Percentiles rank a stretch among this genome's conserved stretches.
Evolutionary conservation across 768 basidiomycete genomes (phyloP).

Genomic region (Boletus rubroflammeus): DNA sequence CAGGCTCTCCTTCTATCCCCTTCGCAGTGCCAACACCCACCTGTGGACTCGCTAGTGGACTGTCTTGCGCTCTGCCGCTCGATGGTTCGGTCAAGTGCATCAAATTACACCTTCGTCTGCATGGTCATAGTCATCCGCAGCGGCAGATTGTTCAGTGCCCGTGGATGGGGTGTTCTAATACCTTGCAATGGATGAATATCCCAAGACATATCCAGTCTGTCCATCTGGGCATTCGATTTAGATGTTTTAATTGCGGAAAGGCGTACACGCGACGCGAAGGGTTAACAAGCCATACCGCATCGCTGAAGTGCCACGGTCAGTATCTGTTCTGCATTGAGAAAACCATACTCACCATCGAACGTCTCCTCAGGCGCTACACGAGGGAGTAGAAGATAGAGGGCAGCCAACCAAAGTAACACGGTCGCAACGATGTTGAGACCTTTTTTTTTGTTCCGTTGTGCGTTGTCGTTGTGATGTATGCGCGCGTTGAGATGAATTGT

Average conservation of each 20-base stretch:
- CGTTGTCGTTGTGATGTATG: neutral
- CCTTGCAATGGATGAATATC: slow-evolving; percentile 14
- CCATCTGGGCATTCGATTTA: slow-evolving; percentile 12
- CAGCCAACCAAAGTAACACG: too few species aligned
- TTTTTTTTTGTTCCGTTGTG: neutral
- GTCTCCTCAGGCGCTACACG: too few species aligned
- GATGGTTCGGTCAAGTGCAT: slow-evolving; percentile 5
- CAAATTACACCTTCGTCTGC: slow-evolving; percentile 9
- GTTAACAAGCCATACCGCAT: slow-evolving; percentile 1
- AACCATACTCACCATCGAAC: neutral
- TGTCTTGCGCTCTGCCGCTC: slow-evolving; percentile 3
- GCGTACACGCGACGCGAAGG: slow-evolving; percentile 1
- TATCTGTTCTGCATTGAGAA: neutral
- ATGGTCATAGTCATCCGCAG: slow-evolving; percentile 11
- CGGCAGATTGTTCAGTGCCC: slow-evolving; percentile 9
- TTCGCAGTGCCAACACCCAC: neutral
- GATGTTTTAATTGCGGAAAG: slow-evolving; percentile 5
- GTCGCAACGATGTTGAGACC: too few species aligned
- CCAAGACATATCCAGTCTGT: slow-evolving; percentile 14
- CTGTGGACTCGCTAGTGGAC: slow-evolving; percentile 7
- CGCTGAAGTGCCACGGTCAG: slow-evolving; percentile 8
- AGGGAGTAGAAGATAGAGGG: too few species aligned
- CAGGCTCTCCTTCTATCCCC: neutral
- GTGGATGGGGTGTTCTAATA: slow-evolving; percentile 7
- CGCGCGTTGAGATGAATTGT: neutral